Evolutionary conservation across 2,329 filamentous ascomycete species (phyloP), one percentile per base, ranked within the genome.

Genomic region (Trichophyton verrucosum): DNA sequence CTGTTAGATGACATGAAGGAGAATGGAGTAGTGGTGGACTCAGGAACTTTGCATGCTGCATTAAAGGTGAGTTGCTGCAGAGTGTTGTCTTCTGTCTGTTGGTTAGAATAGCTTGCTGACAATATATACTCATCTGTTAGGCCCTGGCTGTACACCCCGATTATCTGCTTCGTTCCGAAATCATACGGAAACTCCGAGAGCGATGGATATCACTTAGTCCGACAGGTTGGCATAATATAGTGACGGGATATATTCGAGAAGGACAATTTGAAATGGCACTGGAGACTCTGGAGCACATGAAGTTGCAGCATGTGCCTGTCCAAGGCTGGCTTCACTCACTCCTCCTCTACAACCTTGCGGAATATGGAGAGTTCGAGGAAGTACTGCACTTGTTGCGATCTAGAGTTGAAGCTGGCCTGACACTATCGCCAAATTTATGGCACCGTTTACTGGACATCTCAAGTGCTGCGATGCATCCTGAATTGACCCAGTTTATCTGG

Each of bases 81-180:
- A 30, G 5, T 38, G 13, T 38, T 33, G 9, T 33, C 9, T 33
- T 33, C 33, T 38, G 33, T 4, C 33, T 38, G 33, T 6, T 13
- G 33, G 33, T 38, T 38, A 38, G 33, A 38, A 11, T 13, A 38
- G 11, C 33, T 13, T 38, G 33, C 33, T 38, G 2, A 38, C 33
- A 38, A 4, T 17, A 11, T 17, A 6, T 58, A 6, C 44, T 30
- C 27, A 30, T 30, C 42, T 20, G 63, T 46, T 64, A 87, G 78
- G 86, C 82, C 3, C 78, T 96, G 24, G 83, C 88, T 0, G 82
- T 94, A 7, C 94, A 97, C 70, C 89, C 92, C 0, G 88, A 97
- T 72, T 92, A 95, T 67, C 66, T 90, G 4, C 76, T 94, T 24
- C 85, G 91, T 40, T 81, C 82, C 59, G 80, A 86, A 40, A 80